These are phyloP conservation scores for Hortiboletus campestris DNA, from an alignment of 768 basidiomycete species.

Conservation along the genomic window DNA sequence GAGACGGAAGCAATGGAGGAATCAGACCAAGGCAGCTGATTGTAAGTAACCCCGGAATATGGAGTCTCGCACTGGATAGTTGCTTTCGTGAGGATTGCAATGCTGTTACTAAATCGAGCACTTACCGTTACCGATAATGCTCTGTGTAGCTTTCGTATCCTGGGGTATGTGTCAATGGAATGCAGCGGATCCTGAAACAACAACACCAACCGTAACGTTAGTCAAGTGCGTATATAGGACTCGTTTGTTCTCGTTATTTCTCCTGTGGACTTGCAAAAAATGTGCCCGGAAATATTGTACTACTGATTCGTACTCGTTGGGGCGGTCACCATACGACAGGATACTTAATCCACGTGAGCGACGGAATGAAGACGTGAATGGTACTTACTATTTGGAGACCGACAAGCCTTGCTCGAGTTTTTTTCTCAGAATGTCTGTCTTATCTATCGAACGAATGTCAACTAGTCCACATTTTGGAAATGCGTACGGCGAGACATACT, in stretches of 20 bases:
- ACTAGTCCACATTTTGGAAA: not conserved
- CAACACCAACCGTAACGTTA: constrained; percentile 63
- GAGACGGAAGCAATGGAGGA: not conserved
- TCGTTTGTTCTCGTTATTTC: constrained; percentile 75
- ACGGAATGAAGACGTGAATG: not conserved
- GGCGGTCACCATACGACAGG: constrained; percentile 74
- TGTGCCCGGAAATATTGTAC: constrained; percentile 87
- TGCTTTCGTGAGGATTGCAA: constrained; percentile 9
- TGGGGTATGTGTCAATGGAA: constrained; percentile 26
- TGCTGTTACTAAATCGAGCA: constrained; percentile 1
- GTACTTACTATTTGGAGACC: constrained; percentile 76
- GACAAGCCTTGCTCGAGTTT: constrained; percentile 69
- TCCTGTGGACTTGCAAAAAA: constrained; percentile 75
- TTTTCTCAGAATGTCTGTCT: constrained; percentile 72
- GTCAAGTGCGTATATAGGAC: constrained; percentile 83
- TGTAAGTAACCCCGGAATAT: constrained; percentile 75
- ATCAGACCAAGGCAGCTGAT: constrained; percentile 66
- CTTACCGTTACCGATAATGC: constrained; percentile 79
- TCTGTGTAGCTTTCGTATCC: constrained; percentile 83
- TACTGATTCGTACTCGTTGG: constrained; percentile 80
- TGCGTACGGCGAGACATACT: constrained; percentile 37
- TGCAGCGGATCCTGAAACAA: not conserved
- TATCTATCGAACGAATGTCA: constrained; percentile 43
- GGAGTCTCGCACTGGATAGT: constrained; percentile 59
- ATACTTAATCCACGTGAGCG: constrained; percentile 46